Base-by-base conservation (phyloP, 306 rosid genomes). In the Rosa chinensis region DNA sequence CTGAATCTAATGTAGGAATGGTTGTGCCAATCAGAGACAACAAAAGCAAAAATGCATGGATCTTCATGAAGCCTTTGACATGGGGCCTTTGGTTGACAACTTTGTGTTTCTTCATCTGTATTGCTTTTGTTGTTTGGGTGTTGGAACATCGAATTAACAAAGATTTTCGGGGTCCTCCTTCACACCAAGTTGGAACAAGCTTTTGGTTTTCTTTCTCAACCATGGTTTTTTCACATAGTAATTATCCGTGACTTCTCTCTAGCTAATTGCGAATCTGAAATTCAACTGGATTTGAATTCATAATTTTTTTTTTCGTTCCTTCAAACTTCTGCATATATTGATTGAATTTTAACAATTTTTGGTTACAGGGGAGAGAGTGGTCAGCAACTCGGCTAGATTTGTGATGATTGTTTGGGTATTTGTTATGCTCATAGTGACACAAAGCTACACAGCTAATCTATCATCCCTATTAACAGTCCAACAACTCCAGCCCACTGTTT, bases 371-470 rank as follows among this genome's bases (percentile, higher is more conserved):
- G 92, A 90, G 78, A 86, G 20, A 71, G 88, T 90, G 37, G 49
- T 84, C 13, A 90, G 96, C 84, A 90, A 88, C 79, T 80, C 81
- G 76, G 79, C 85, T 10, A 88, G 94, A 77, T 84, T 88, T 56
- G 91, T 92, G 77, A 85, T 89, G 71, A 77, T 78, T 0, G 42
- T 92, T 55, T 92, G 97, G 94, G 80, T 79, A 39, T 87, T 90
- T 76, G 90, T 92, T 81, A 89, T 90, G 74, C 78, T 87, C 45
- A 78, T 88, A 72, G 56, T 92, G 58, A 85, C 86, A 68, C 92
- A 88, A 79, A 90, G 94, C 44, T 92, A 90, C 74, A 92, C 90
- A 10, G 91, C 92, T 0, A 92, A 92, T 80, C 74, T 90, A 18
- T 75, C 96, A 0, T 87, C 97, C 1, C 83, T 83, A 7, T 76